phyloP scores from a whole-genome alignment of 768 basidiomycete genomes.

The Harrya chromipes region DNA sequence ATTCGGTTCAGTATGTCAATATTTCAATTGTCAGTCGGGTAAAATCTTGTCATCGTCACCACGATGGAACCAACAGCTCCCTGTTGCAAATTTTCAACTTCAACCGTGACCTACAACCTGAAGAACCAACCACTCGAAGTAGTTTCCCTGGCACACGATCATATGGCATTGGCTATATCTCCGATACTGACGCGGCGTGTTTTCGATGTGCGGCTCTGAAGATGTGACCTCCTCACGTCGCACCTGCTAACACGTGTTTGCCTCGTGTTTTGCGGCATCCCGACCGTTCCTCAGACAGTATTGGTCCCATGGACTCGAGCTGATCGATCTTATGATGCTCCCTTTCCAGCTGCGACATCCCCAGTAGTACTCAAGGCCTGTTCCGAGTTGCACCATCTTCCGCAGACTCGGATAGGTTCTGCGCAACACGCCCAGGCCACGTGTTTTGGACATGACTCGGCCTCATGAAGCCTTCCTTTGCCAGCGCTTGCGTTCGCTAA shows the following conservation, averaged over 20 bases:
- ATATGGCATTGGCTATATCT: no score
- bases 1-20: no score
- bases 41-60: no score
- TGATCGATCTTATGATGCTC: slow-evolving; percentile 16
- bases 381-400: slow-evolving; percentile 6
- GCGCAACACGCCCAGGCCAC: slow-evolving; percentile 23
- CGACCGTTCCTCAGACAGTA: not conserved
- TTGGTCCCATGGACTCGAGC: slow-evolving; percentile 7
- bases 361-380: slow-evolving; percentile 8
- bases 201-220: not conserved
- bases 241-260: slow-evolving; percentile 7
- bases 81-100: no score
- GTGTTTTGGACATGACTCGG: slow-evolving; percentile 21
- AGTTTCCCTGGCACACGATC: no score
- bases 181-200: not conserved
- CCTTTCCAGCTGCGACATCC: slow-evolving; percentile 6
- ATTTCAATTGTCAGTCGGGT: no score
- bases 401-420: slow-evolving; percentile 11
- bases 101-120: no score
- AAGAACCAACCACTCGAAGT: no score
- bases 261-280: slow-evolving; percentile 20
- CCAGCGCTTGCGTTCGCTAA: slow-evolving; percentile 8
- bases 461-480: slow-evolving; percentile 11
- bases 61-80: no score
- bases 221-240: not conserved